These are phyloP conservation scores for Thinopyrum elongatum DNA, from an alignment of 176 grass and related monocot species.

Conservation along the genomic window DNA sequence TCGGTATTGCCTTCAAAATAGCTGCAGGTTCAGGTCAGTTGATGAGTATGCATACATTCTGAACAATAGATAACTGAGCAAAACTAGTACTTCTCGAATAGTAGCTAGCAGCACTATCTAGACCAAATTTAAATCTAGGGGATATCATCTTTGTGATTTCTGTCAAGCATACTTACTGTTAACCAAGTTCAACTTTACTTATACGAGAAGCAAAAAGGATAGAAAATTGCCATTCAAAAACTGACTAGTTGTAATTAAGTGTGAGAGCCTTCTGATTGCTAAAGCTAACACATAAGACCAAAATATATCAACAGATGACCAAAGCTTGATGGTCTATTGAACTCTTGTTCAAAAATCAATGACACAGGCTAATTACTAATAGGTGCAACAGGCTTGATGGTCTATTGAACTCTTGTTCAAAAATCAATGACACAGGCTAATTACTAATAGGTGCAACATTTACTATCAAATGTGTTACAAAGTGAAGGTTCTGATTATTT, in stretches of 20 bases:
- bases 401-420: not conserved
- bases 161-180: not conserved
- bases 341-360: not conserved
- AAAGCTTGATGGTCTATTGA: not conserved
- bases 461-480: not conserved
- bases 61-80: not conserved
- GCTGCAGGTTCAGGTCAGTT: conserved; percentile 27
- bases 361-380: not conserved
- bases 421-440: not conserved
- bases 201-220: not conserved
- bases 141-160: not conserved
- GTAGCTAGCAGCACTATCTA: not conserved
- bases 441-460: not conserved
- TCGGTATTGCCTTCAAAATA: conserved; percentile 27
- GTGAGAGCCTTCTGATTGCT: not conserved
- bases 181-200: not conserved
- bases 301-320: not conserved
- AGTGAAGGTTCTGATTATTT: not conserved
- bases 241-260: not conserved
- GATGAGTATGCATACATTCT: not conserved
- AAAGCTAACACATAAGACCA: conserved; percentile 4
- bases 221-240: not conserved
- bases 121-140: not conserved
- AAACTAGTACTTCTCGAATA: not conserved
- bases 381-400: not conserved